Base-by-base conservation (phyloP, 139 green algal genomes). In the Marvania coccoides region DNA sequence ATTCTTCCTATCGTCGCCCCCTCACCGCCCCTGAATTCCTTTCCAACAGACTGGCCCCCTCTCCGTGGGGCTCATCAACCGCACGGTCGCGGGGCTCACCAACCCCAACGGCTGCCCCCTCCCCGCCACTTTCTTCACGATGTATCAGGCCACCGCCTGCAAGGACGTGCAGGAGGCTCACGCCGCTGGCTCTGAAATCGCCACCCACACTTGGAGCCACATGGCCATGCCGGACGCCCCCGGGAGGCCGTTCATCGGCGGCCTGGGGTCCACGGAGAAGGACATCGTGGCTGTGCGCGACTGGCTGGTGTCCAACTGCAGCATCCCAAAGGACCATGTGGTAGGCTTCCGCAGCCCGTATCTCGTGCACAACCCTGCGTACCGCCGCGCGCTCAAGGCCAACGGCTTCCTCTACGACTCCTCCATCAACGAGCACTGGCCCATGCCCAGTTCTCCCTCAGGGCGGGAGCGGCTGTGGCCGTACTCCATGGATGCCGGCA, bases 391-490 rank as follows among this genome's bases (percentile, higher is more conserved):
- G 57, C 69, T 76, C 31, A 24, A 35, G 4, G 53, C 69, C 23
- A 13, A 19, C 6, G 69, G 69, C 37, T 76, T 76, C 47, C 14
- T 58, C 40, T 74, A 73, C 37, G 66, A 73, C 48, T 65, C 56
- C 45, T 67, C 67, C 1, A 39, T 74, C 28, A 54, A 61, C 5
- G 67, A 68, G 34, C 51, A 65, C 23, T n/a, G 15, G n/a, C 56
- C 7, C 24, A 51, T 15, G 19, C 24, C 13, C 47, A 35, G n/a
- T 26, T 74, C 31, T 37, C 45, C 33, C 19, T 23, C 46, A 59
- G 55, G 57, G 5, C 46, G 15, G 15, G 33, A 57, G 4, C 23
- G 48, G 15, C 34, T 77, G 47, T 77, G 62, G 61, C 71, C 71
- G 0, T 77, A 73, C 37, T 69, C 63, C 3, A 39, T 73, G 19